phyloP scores from a whole-genome alignment of 768 basidiomycete species.

The Trametes meyenii region DNA sequence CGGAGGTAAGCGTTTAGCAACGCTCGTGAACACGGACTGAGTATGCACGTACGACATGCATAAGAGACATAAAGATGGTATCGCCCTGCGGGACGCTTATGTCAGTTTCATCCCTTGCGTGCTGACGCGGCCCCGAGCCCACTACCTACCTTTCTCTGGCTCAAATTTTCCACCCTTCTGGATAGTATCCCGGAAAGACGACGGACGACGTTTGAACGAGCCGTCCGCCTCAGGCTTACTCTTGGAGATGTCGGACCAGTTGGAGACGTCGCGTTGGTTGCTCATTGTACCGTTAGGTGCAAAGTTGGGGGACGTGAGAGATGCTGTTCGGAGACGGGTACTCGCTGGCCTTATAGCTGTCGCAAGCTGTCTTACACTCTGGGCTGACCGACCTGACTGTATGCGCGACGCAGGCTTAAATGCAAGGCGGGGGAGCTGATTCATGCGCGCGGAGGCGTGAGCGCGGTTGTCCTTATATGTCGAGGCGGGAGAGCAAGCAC shows the following conservation, averaged over 20 bases:
- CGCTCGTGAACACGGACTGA: neutral
- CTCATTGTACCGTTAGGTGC: neutral
- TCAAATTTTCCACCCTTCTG: slow-evolving; percentile 60
- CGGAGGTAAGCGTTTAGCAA: neutral
- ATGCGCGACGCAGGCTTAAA: neutral
- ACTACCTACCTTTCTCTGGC: slow-evolving; percentile 68
- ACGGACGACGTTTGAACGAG: slow-evolving; percentile 59
- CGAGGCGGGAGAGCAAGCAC: neutral
- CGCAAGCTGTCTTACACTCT: neutral
- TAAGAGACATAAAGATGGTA: slow-evolving; percentile 92
- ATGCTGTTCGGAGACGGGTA: too few species aligned
- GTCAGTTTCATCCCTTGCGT: neutral
- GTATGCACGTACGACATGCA: slow-evolving; percentile 68
- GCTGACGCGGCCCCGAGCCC: too few species aligned
- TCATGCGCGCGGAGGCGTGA: neutral
- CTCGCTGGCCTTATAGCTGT: too few species aligned
- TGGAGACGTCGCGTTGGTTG: slow-evolving; percentile 33
- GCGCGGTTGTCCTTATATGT: neutral
- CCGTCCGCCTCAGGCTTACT: slow-evolving; percentile 61
- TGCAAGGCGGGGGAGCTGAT: neutral
- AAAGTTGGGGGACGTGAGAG: too few species aligned
- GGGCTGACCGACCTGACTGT: neutral
- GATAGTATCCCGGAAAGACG: slow-evolving; percentile 59
- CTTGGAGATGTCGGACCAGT: slow-evolving; percentile 55
- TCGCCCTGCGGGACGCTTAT: slow-evolving; percentile 52